Percentiles rank a stretch among this genome's conserved stretches.
Conservation (phyloP, 2,329 filamentous ascomycete species). For the Venturia asperata region DNA sequence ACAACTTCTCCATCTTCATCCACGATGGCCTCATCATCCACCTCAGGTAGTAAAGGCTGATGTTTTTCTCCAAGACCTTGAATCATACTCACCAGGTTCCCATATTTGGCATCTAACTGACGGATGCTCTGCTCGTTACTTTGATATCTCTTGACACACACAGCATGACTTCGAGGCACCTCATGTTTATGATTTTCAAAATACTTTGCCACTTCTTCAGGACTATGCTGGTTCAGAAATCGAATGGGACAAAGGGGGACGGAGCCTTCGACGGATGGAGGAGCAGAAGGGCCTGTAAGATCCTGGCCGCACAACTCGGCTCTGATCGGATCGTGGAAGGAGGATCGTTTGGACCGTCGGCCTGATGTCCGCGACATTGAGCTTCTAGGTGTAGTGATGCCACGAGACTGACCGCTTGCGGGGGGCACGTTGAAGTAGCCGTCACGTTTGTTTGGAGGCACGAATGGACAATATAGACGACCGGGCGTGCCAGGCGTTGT, state of each 20-base stretch:
- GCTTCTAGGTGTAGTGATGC: conserved; percentile 37
- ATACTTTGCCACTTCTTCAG: conserved; percentile 87
- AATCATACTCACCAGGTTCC: conserved; percentile 88
- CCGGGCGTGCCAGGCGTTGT: conserved; percentile 78
- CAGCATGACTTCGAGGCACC: conserved; percentile 84
- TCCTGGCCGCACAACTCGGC: conserved; percentile 32
- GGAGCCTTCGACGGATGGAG: conserved; percentile 40
- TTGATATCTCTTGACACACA: conserved; percentile 86
- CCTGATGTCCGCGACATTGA: conserved; percentile 34
- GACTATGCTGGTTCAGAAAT: conserved; percentile 83
- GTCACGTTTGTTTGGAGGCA: conserved; percentile 25
- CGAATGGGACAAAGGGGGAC: conserved; percentile 81
- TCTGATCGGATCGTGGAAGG: conserved; percentile 37
- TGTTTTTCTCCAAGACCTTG: conserved; percentile 82
- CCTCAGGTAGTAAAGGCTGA: conserved; percentile 69
- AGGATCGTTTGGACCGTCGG: conserved; percentile 34
- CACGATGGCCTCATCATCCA: conserved; percentile 41
- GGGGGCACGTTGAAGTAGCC: conserved; percentile 32
- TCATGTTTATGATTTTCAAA: conserved; percentile 95
- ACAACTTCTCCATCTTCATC: conserved; percentile 39
- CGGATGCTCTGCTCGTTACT: conserved; percentile 77
- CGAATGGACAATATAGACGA: conserved; percentile 74
- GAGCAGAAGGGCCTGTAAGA: conserved; percentile 37
- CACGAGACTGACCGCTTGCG: conserved; percentile 39
- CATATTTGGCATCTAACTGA: conserved; percentile 90